Percentiles rank a stretch among this genome's conserved stretches.
These are phyloP conservation scores for Bacidia rubella DNA, from an alignment of 495 filamentous ascomycete genomes.

Conservation along the genomic window DNA sequence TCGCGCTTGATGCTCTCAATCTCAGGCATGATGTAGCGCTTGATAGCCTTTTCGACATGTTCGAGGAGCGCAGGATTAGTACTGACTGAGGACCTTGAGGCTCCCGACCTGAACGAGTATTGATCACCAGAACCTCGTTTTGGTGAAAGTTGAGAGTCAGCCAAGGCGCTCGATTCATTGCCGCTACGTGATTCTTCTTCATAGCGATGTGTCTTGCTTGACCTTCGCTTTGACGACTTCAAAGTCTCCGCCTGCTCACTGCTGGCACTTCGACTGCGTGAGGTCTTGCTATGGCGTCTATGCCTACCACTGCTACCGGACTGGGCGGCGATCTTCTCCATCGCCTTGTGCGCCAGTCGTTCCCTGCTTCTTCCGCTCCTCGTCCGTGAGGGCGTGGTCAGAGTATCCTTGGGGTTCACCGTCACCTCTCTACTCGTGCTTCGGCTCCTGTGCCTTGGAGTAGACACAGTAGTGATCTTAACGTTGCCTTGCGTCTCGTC, in stretches of 20 bases:
- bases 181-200: constrained; percentile 52
- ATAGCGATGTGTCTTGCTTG: constrained; percentile 41
- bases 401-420: constrained; percentile 38
- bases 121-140: constrained; percentile 59
- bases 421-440: constrained; percentile 38
- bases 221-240: constrained; percentile 44
- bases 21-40: constrained; percentile 80
- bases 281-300: constrained; percentile 34
- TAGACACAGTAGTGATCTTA: constrained; percentile 1
- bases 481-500: constrained; percentile 42
- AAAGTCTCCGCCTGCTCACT: constrained; percentile 50
- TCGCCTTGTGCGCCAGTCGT: constrained; percentile 54
- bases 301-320: constrained; percentile 34
- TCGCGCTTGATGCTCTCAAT: constrained; percentile 82
- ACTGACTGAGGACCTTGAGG: constrained; percentile 78
- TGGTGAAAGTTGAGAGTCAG: constrained; percentile 52
- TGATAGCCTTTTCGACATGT: constrained; percentile 92
- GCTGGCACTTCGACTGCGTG: constrained; percentile 45
- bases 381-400: constrained; percentile 49
- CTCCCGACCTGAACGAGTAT: constrained; percentile 60
- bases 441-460: constrained; percentile 42
- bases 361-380: constrained; percentile 64
- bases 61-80: constrained; percentile 81
- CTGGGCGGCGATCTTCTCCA: constrained; percentile 47
- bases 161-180: constrained; percentile 62